phyloP scores from a whole-genome alignment of 176 grass and related monocot species.

The bread wheat (Triticum aestivum) region DNA sequence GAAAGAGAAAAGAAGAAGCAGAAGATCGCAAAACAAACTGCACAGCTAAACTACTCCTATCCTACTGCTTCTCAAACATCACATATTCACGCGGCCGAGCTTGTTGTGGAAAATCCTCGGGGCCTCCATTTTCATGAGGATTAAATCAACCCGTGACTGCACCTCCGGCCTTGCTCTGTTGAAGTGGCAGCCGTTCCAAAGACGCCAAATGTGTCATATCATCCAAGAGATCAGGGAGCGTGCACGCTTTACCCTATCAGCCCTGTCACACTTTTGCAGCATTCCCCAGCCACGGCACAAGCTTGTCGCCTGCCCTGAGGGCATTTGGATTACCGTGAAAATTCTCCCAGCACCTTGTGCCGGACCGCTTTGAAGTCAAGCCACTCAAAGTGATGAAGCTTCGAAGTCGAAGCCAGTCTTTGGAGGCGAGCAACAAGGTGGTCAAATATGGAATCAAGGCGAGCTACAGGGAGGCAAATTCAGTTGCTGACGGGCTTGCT shows the following conservation, averaged over 20 bases:
- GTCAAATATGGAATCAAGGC: neutral
- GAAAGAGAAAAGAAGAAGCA: neutral
- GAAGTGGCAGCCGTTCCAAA: neutral
- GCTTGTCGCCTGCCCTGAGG: neutral
- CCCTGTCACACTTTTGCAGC: neutral
- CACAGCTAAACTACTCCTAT: neutral
- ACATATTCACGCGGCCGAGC: neutral
- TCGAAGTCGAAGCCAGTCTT: neutral
- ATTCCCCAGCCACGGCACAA: neutral
- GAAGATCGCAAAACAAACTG: neutral
- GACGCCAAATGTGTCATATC: neutral
- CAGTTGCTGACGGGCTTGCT: neutral
- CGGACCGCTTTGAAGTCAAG: neutral
- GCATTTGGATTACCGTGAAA: neutral
- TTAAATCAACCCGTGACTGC: rapidly evolving
- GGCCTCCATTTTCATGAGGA: neutral
- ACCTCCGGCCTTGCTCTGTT: neutral
- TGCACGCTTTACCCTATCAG: neutral
- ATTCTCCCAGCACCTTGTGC: neutral
- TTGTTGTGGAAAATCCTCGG: neutral
- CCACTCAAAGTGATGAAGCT: too few relatives aligned
- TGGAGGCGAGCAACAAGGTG: neutral
- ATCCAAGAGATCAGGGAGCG: too few relatives aligned
- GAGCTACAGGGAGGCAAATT: neutral
- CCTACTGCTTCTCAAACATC: neutral